Evolutionary conservation across 2,329 filamentous ascomycete genomes (phyloP).

Genomic region (Aphanocladium album): DNA sequence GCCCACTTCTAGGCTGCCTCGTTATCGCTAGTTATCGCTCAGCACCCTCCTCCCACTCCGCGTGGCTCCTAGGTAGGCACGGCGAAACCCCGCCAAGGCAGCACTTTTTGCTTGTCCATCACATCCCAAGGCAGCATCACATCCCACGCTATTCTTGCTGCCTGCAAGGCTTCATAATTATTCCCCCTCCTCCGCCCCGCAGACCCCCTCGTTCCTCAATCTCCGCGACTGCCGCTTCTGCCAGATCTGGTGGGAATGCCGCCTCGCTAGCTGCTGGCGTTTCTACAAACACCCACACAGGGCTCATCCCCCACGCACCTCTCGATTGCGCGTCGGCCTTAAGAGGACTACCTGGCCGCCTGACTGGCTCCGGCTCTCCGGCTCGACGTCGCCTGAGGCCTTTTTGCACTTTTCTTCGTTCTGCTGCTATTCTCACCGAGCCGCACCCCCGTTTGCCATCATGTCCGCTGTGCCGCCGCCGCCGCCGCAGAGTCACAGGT

Average conservation of each 20-base stretch:
- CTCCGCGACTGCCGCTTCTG: slow-evolving; percentile 1
- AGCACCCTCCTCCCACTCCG: no score
- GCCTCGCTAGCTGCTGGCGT: slow-evolving; percentile 1
- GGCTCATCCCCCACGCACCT: slow-evolving; percentile 5
- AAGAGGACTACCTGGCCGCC: neutral
- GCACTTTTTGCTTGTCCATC: neutral
- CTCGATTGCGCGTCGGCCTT: slow-evolving; percentile 2
- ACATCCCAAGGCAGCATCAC: neutral
- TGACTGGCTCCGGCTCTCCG: neutral
- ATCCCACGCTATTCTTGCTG: neutral
- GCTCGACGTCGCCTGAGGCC: neutral
- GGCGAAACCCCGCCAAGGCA: slow-evolving; percentile 9
- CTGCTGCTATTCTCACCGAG: neutral
- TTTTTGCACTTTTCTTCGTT: neutral
- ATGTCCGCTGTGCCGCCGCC: slow-evolving; percentile 9
- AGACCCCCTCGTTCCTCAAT: neutral
- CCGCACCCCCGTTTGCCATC: neutral
- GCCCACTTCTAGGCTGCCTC: no score
- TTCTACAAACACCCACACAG: neutral
- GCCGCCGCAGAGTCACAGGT: slow-evolving; percentile 27
- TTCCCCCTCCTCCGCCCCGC: neutral
- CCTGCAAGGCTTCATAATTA: slow-evolving; percentile 12
- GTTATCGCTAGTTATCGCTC: no score
- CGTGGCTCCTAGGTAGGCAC: neutral
- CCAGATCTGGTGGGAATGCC: slow-evolving; percentile 9